A percentile compares a stretch with the other conserved stretches of the same genome.
Evolutionary conservation across 75 land plant species (phyloP).

Genomic region (Pinus taeda): DNA sequence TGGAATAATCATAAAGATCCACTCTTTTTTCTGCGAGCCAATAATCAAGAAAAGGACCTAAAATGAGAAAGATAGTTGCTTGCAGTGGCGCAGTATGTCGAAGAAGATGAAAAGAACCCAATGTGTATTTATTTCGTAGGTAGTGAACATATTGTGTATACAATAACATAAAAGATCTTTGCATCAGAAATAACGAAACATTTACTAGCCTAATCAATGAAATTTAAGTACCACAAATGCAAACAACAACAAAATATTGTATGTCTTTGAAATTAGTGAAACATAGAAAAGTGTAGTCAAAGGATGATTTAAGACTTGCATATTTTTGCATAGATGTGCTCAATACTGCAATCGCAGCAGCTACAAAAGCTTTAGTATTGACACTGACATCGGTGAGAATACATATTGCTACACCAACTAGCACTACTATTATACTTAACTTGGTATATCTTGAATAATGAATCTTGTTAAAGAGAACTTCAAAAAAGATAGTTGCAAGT

Average conservation of each 20-base stretch:
- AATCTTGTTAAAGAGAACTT: constrained; percentile 82
- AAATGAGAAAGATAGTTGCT: constrained; percentile 58
- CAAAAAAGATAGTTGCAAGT: constrained; percentile 84
- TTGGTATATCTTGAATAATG: constrained; percentile 92
- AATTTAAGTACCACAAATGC: neutral
- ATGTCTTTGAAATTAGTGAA: neutral
- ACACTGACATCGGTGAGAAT: constrained; percentile 98
- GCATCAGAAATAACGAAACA: neutral
- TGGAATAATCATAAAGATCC: constrained; percentile 43
- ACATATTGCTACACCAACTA: constrained; percentile 86
- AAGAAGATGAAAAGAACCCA: constrained; percentile 79
- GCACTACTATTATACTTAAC: constrained; percentile 75
- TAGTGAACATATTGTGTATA: constrained; percentile 73
- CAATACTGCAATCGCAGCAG: constrained; percentile 92
- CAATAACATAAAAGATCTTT: neutral
- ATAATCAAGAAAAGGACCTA: constrained; percentile 81
- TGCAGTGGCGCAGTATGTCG: constrained; percentile 93
- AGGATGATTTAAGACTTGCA: constrained; percentile 46
- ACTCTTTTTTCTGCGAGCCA: constrained; percentile 78
- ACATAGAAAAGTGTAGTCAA: neutral
- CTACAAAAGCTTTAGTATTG: constrained; percentile 78
- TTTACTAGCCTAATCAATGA: neutral
- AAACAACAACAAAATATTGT: neutral
- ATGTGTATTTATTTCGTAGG: constrained; percentile 71
- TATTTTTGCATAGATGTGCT: constrained; percentile 91